Conservation (phyloP, 78 protist species). For the slime mould (Dictyostelium discoideum) region DNA sequence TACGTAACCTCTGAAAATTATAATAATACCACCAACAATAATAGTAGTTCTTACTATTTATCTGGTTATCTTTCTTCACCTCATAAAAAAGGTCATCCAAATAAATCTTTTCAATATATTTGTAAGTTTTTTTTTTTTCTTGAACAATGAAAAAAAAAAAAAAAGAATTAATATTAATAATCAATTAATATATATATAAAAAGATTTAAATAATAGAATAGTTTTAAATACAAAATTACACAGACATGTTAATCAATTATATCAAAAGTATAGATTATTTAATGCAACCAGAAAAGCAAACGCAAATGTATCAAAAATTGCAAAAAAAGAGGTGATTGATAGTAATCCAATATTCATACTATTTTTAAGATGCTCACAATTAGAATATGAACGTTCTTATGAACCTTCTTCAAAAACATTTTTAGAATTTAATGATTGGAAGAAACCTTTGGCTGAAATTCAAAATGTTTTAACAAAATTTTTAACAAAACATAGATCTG, state of each 20-base stretch:
- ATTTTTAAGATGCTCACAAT: conserved; percentile 45
- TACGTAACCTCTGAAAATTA: background rate
- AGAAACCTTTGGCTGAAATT: background rate
- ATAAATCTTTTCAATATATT: conserved; percentile 41
- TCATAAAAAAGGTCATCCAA: conserved; percentile 47
- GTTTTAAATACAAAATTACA: conserved; percentile 61
- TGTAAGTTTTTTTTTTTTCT: conserved; percentile 14
- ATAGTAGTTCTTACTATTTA: background rate
- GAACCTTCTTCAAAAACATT: conserved; percentile 68
- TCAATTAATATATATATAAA: background rate
- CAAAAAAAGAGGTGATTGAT: conserved; percentile 42
- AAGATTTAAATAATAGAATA: conserved; percentile 57
- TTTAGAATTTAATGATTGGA: conserved; percentile 67
- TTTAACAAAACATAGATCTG: conserved; percentile 19
- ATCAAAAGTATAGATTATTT: conserved; percentile 39
- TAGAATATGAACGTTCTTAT: conserved; percentile 52
- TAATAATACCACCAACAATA: background rate
- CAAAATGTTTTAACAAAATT: conserved; percentile 30
- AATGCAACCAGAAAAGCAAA: conserved; percentile 6
- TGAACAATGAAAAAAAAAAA: background rate
- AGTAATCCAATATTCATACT: conserved; percentile 43
- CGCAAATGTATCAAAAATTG: background rate
- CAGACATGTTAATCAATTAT: conserved; percentile 42
- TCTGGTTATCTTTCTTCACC: conserved; percentile 47
- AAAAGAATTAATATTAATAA: background rate